Evolutionary conservation across 805 yeast species (phyloP), one percentile per base, ranked within the genome.

Genomic region (Candida peoriensis): DNA sequence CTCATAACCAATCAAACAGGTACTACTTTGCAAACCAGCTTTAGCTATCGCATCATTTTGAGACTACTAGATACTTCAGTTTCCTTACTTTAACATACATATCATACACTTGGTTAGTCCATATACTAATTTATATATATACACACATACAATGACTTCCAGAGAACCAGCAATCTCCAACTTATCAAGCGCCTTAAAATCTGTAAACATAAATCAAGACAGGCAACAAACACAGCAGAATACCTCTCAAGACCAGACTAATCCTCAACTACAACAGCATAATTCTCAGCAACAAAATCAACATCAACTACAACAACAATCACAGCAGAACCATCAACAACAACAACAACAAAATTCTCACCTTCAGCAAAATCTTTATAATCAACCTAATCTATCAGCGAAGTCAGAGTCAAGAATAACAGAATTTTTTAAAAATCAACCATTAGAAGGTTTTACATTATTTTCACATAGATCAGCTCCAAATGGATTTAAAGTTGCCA

Each of bases 401-500:
- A 60, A 59, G 46, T 63, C 72, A 44, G 68, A 70, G 47, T 66
- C 81, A 16, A 64, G 94, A 43, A 74, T 87, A 34, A 70, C 81
- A 20, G 69, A 73, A 42, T 87, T 85, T 56, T 81, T 86, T 54
- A 76, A 73, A 44, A 78, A 80, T 51, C 82, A 79, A 46, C 95
- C 96, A 9, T 60, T 71, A 14, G 82, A 79, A 44, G 97, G 97
- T 2, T 85, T 74, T 58, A 86, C 96, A 2, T 66, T 89, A 30
- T 87, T 75, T 44, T 84, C 74, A 51, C 95, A 61, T 77, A 81
- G 94, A 47, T 81, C 90, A 4, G 96, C 96, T 1, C 97, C 97
- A 19, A 89, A 89, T 60, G 97, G 97, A 2, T 89, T 86, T 69
- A 90, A 93, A 61, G 95, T 90, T 12, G 96, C 97, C 19, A 87